Base-by-base conservation (phyloP, 2,329 filamentous ascomycete genomes). In the Fusarium tanahbumbuense region DNA sequence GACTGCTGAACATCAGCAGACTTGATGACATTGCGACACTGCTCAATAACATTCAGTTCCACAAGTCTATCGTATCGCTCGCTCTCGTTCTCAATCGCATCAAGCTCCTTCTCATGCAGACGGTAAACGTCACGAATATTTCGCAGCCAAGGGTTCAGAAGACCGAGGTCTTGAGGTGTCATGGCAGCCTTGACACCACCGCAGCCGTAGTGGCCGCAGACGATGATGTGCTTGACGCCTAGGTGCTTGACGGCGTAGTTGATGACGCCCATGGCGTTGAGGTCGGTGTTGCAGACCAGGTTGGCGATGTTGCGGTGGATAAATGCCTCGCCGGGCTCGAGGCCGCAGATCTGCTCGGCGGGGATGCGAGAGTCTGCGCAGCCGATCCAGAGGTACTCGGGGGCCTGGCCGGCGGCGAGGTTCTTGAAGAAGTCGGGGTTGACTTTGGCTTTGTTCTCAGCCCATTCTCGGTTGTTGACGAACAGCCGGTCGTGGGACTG, bases 221-320 rank as follows among this genome's bases (percentile, higher is more conserved):
- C 89, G 71, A 93, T 86, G 73, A 93, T 92, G 84, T 93, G 91
- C 84, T 93, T 93, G 78, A 93, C 91, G 78, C 92, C 86, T 42
- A 97, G 86, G 79, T 95, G 89, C 74, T 87, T 85, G 70, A 97
- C 93, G 70, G 93, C 92, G 79, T 94, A 98, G 78, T 96, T 90
- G 81, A 97, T 93, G 75, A 97, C 93, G 78, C 88, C 88, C 79
- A 93, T 90, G 52, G 90, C 89, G 80, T 90, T 94, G 76, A 97
- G 87, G 78, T 98, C 94, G 69, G 89, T 91, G 77, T 90, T 89
- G 82, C 89, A 89, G 60, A 97, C 87, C 71, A 97, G 86, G 84
- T 97, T 97, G 82, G 93, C 94, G 80, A 97, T 97, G 78, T 98
- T 97, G 81, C 94, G 92, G 85, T 97, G 93, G 73, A 97, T 91